Percentiles rank a stretch among this genome's conserved stretches.
Conservation (phyloP, 2,329 filamentous ascomycete genomes). For the Ophiocordyceps camponoti-leonardi region DNA sequence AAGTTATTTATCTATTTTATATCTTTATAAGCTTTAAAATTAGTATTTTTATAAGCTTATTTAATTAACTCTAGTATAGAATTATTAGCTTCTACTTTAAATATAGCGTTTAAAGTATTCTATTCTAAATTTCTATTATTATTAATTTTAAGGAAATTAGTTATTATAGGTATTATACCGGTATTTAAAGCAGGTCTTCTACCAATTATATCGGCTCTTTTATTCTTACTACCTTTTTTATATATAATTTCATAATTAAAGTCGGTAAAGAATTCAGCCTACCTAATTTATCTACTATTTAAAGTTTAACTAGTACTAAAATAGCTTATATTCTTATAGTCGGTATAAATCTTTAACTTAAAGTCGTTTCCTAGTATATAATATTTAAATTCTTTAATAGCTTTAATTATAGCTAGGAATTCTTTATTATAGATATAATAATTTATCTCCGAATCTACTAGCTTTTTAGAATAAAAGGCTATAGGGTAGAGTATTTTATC, state of each 20-base stretch:
- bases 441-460: slow-evolving; percentile 5
- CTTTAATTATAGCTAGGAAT: slow-evolving; percentile 8
- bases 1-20: too few relatives aligned
- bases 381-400: slow-evolving; percentile 4
- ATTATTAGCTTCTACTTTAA: background rate
- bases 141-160: background rate
- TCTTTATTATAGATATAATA: slow-evolving; percentile 9
- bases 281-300: background rate
- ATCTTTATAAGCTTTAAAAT: too few relatives aligned
- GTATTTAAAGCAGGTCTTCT: background rate
- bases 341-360: background rate
- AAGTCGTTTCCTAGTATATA: background rate
- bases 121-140: background rate
- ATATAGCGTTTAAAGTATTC: background rate
- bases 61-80: background rate
- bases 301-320: background rate
- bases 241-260: background rate
- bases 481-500: slow-evolving; percentile 3
- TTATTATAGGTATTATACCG: background rate
- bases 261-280: background rate
- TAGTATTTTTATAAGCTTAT: too few relatives aligned
- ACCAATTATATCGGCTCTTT: background rate
- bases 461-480: slow-evolving; percentile 5
- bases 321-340: background rate
- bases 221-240: background rate